Evolutionary conservation across 2,329 filamentous ascomycete species (phyloP).

Genomic region (Emmonsia crescens): DNA sequence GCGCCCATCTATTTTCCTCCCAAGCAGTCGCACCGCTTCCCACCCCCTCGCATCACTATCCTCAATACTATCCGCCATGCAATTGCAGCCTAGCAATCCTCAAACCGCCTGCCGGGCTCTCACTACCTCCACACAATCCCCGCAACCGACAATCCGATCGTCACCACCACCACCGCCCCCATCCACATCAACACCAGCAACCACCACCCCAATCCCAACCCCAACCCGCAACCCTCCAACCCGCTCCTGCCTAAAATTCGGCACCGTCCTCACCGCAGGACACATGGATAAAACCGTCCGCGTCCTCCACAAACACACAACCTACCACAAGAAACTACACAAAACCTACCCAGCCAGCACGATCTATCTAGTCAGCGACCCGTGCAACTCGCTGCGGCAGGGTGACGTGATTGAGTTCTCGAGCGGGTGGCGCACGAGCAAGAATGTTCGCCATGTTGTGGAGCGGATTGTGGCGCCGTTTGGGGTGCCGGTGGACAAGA

Average conservation of each 20-base stretch:
- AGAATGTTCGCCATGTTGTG: constrained; percentile 31
- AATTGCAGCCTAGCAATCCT: background rate
- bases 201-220: background rate
- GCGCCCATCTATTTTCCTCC: background rate
- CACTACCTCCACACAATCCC: constrained; percentile 1
- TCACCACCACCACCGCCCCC: background rate
- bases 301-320: constrained; percentile 25
- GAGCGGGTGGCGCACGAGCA: constrained; percentile 29
- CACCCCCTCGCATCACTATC: background rate
- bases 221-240: background rate
- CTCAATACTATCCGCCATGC: background rate
- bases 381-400: constrained; percentile 31
- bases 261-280: constrained; percentile 33
- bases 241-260: constrained; percentile 9
- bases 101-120: background rate
- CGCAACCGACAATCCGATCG: background rate
- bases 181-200: background rate
- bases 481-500: constrained; percentile 24
- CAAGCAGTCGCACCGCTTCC: background rate
- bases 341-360: constrained; percentile 29
- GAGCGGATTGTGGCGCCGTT: constrained; percentile 35
- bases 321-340: constrained; percentile 28
- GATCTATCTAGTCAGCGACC: constrained; percentile 28
- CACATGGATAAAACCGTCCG: constrained; percentile 33
- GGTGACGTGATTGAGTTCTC: constrained; percentile 37